Evolutionary conservation across 805 yeast genomes (phyloP).

Genomic region (Yamadazyma scolyti): DNA sequence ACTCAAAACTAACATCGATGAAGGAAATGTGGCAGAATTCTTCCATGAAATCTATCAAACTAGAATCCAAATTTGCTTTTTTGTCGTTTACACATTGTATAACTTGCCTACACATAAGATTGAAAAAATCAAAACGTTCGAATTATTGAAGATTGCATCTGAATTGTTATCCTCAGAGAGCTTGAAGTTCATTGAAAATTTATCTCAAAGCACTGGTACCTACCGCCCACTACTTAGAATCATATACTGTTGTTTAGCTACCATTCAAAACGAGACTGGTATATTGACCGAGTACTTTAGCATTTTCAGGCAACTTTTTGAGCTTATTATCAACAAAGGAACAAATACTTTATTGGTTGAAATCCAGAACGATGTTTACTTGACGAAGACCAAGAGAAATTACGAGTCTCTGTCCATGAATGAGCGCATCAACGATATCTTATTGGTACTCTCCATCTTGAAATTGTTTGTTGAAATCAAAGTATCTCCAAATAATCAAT

Average conservation of each 20-base stretch:
- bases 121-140: slow-evolving; percentile 33
- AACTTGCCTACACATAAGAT: slow-evolving; percentile 20
- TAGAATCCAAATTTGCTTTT: slow-evolving; percentile 65
- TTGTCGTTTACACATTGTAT: slow-evolving; percentile 42
- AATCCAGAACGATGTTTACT: slow-evolving; percentile 53
- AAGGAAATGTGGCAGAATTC: slow-evolving; percentile 47
- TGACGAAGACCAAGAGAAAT: slow-evolving; percentile 30
- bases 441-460: slow-evolving; percentile 60
- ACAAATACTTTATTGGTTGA: slow-evolving; percentile 56
- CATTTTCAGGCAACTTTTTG: slow-evolving; percentile 55
- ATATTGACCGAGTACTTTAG: slow-evolving; percentile 46
- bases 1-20: slow-evolving; percentile 47
- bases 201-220: slow-evolving; percentile 37
- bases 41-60: slow-evolving; percentile 53
- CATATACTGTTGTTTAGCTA: slow-evolving; percentile 44
- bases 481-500: slow-evolving; percentile 44
- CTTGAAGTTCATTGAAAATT: slow-evolving; percentile 42
- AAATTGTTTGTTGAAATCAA: slow-evolving; percentile 51
- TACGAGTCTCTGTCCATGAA: slow-evolving; percentile 31
- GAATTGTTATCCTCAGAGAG: slow-evolving; percentile 47
- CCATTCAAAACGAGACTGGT: slow-evolving; percentile 38
- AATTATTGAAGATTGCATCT: slow-evolving; percentile 40
- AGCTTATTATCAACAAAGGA: slow-evolving; percentile 61
- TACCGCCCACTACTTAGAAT: slow-evolving; percentile 64
- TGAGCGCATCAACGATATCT: slow-evolving; percentile 61